Evolutionary conservation across 2,329 filamentous ascomycete species (phyloP), one percentile per base, ranked within the genome.

Genomic region (Cladosporium phlei): DNA sequence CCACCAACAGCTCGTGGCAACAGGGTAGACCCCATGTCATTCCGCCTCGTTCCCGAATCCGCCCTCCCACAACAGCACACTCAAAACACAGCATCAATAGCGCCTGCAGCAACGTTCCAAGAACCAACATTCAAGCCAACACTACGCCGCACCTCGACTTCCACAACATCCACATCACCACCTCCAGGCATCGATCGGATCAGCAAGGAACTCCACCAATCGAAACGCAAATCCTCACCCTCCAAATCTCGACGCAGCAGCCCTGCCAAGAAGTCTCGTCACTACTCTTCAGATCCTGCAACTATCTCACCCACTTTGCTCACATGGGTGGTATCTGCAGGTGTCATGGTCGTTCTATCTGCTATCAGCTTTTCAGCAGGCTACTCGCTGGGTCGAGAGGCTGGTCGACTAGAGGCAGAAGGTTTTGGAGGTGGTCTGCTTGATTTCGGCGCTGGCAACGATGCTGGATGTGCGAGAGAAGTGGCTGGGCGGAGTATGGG

Each of bases 301-400:
- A 64, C 59, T 33, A 70, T 79, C 48, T 77, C 71, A 24, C 80
- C 80, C 0, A 83, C 80, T 0, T 66, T 83, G 7, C 74, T 83
- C 54, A 82, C 80, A 0, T 84, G 80, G 80, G 76, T 83, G 4
- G 75, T 83, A 37, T 80, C 78, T 38, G 80, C 80, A 0, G 79
- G 80, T 2, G 79, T 83, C 14, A 77, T 83, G 2, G 77, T 83
- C 2, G 69, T 83, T 0, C 75, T 83, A 46, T 80, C 77, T 12
- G 80, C 80, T 2, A 74, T 83, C 51, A 80, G 78, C 55, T 84
- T 83, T 61, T 78, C 77, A 1, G 80, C 80, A 3, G 80, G 80
- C 1, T 83, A 83, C 56, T 75, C 77, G 11, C 69, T 82, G 11
- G 80, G 80, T 9, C 73, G 73, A 46, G 79, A 83, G 52, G 72